Evolutionary conservation across 2,329 filamentous ascomycete species (phyloP).

Genomic region (Keithomyces neogunnii): DNA sequence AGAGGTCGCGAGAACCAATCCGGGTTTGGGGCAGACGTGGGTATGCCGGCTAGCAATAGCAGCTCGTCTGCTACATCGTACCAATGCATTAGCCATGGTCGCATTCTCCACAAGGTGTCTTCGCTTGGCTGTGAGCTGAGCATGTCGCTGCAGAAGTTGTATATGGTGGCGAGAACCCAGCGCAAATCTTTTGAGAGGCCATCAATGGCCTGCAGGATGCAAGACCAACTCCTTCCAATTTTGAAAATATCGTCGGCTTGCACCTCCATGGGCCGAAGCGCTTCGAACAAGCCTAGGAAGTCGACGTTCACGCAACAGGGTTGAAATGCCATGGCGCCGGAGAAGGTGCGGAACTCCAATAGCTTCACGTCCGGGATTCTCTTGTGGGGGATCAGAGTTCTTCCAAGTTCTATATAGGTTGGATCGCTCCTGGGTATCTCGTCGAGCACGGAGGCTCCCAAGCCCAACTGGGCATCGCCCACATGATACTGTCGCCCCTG

Average conservation of each 20-base stretch:
- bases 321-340: constrained; percentile 18
- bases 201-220: constrained; percentile 15
- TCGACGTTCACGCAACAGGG: constrained; percentile 18
- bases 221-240: constrained; percentile 22
- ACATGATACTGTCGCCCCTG: neutral
- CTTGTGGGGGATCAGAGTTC: constrained; percentile 15
- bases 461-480: neutral
- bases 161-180: constrained; percentile 23
- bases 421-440: constrained; percentile 15
- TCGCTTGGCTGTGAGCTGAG: constrained; percentile 12
- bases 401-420: constrained; percentile 14
- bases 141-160: constrained; percentile 21
- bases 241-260: constrained; percentile 17
- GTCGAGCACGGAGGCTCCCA: constrained; percentile 1
- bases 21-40: constrained; percentile 10
- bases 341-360: constrained; percentile 18
- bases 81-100: constrained; percentile 21
- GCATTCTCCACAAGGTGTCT: constrained; percentile 14
- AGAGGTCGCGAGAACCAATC: constrained; percentile 19
- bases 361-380: constrained; percentile 14
- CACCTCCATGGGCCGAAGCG: constrained; percentile 13
- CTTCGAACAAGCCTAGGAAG: constrained; percentile 12
- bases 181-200: constrained; percentile 20
- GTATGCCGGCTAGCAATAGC: constrained; percentile 11
- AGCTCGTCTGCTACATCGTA: constrained; percentile 17